These are phyloP conservation scores for Colletotrichum eleusines DNA, from an alignment of 2,329 filamentous ascomycete species.

Conservation along the genomic window DNA sequence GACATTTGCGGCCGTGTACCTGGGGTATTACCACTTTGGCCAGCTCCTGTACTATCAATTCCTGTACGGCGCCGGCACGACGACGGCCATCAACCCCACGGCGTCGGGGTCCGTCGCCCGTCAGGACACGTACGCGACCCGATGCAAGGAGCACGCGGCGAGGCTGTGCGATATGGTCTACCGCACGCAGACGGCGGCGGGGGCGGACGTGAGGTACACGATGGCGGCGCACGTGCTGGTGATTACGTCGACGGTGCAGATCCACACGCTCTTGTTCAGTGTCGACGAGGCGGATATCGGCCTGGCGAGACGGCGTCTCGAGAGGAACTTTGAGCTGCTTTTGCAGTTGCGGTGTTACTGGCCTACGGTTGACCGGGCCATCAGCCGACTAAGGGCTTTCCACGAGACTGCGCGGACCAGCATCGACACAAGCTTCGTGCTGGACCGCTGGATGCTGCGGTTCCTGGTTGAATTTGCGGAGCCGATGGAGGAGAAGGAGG, in stretches of 20 bases:
- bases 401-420: constrained; percentile 55
- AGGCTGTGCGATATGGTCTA: constrained; percentile 57
- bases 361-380: constrained; percentile 54
- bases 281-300: constrained; percentile 51
- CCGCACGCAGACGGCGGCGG: constrained; percentile 50
- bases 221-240: constrained; percentile 61
- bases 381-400: constrained; percentile 55
- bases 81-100: constrained; percentile 38
- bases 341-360: constrained; percentile 55
- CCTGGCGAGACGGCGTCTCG: constrained; percentile 52
- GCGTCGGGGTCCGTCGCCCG: constrained; percentile 33
- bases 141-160: constrained; percentile 55
- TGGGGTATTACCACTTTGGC: constrained; percentile 61
- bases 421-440: constrained; percentile 53
- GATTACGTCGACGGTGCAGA: constrained; percentile 59
- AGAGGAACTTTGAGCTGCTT: constrained; percentile 59
- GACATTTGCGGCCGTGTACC: constrained; percentile 58
- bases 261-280: constrained; percentile 59
- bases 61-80: constrained; percentile 47
- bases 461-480: constrained; percentile 52
- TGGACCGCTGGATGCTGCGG: constrained; percentile 58
- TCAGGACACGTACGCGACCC: constrained; percentile 52
- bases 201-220: constrained; percentile 56
- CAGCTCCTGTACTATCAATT: constrained; percentile 62
- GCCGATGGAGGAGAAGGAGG: constrained; percentile 47